A percentile compares a stretch with the other conserved stretches of the same genome.
phyloP scores from a whole-genome alignment of 192 early-diverging fungal species.

The Coemansia sp. region DNA sequence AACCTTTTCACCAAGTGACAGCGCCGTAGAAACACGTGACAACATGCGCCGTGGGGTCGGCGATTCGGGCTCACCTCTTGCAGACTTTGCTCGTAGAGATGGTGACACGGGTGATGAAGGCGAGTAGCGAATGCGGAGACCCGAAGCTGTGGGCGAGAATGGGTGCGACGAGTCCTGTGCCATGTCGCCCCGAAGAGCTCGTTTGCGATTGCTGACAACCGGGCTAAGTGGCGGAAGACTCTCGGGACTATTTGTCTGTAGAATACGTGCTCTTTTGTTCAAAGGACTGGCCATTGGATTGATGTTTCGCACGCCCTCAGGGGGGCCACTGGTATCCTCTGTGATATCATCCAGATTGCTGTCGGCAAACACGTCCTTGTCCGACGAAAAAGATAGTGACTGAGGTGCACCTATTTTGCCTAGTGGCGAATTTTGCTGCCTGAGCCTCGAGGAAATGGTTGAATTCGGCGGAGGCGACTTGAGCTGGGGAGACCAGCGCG shows the following conservation, averaged over 20 bases:
- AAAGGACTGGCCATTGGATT: constrained; percentile 32
- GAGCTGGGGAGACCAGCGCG: constrained; percentile 52
- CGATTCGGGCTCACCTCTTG: constrained; percentile 46
- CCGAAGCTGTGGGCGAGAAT: constrained; percentile 44
- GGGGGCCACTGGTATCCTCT: neutral
- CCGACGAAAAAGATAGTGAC: no score
- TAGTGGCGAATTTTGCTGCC: constrained; percentile 29
- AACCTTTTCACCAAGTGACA: constrained; percentile 41
- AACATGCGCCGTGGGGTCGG: constrained; percentile 42
- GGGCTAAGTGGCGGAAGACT: constrained; percentile 53
- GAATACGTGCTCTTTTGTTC: constrained; percentile 44
- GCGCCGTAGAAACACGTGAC: constrained; percentile 27
- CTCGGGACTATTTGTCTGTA: constrained; percentile 45
- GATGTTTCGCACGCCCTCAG: constrained; percentile 7
- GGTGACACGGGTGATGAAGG: constrained; percentile 50
- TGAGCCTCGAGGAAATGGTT: constrained; percentile 41
- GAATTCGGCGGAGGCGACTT: constrained; percentile 48
- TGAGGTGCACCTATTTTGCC: no score
- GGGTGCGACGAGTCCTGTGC: constrained; percentile 29
- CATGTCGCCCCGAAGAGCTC: constrained; percentile 28
- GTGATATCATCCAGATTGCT: neutral
- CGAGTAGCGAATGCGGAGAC: constrained; percentile 45
- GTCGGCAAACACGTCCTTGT: neutral
- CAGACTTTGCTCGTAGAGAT: constrained; percentile 29
- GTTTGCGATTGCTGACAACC: constrained; percentile 48